phyloP scores from a whole-genome alignment of 345 rosid genomes.

The Ailanthus altissimus region DNA sequence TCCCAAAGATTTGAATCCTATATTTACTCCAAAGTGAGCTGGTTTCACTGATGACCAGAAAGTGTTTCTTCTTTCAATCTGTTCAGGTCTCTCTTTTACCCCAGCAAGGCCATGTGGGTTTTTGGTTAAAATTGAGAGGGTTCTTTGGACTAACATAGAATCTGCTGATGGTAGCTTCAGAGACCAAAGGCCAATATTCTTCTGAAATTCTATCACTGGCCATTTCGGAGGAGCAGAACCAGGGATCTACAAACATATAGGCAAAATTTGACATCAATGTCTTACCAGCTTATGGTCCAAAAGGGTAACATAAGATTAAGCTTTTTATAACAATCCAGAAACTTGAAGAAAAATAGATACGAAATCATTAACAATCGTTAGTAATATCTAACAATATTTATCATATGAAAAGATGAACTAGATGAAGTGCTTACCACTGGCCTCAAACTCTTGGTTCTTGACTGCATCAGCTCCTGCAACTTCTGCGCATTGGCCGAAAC shows the following conservation, averaged over 20 bases:
- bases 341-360: too few relatives aligned
- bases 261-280: not conserved
- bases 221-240: conserved; percentile 69
- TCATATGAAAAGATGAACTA: not conserved
- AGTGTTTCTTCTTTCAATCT: conserved; percentile 52
- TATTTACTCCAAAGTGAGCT: conserved; percentile 72
- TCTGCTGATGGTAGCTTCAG: conserved; percentile 82
- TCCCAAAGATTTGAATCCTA: conserved; percentile 57
- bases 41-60: conserved; percentile 77
- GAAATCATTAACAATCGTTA: too few relatives aligned
- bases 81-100: conserved; percentile 60
- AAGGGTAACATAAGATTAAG: too few relatives aligned
- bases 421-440: conserved; percentile 51
- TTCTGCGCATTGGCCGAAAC: conserved; percentile 62
- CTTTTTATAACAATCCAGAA: too few relatives aligned
- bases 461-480: conserved; percentile 66
- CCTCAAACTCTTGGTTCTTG: conserved; percentile 64
- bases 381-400: not conserved
- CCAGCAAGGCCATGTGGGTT: conserved; percentile 73
- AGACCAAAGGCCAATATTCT: conserved; percentile 75
- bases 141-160: conserved; percentile 68
- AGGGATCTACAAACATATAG: conserved; percentile 51
- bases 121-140: conserved; percentile 61
- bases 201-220: conserved; percentile 57
- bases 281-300: not conserved